phyloP scores from a whole-genome alignment of 2,329 filamentous ascomycete species.

The Colletotrichum sp. region DNA sequence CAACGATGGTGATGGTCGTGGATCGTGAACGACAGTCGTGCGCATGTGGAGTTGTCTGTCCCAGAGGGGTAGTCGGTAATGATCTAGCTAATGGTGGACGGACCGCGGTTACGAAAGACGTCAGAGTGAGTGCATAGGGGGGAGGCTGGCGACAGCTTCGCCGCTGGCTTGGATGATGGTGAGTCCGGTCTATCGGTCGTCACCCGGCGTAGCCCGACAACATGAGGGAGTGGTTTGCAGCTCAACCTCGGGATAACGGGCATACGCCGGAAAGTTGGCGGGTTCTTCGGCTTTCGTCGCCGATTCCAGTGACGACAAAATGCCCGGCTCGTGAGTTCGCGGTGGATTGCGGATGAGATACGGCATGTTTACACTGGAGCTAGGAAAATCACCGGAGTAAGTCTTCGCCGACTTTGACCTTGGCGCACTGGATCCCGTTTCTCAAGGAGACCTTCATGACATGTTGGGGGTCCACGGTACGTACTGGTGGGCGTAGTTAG shows the following conservation, averaged over 20 bases:
- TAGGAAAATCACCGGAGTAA: neutral
- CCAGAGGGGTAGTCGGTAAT: neutral
- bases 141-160: neutral
- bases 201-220: constrained; percentile 7
- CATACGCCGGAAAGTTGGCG: neutral
- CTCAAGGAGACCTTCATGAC: neutral
- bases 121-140: neutral
- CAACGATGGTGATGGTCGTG: neutral
- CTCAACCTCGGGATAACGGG: constrained; percentile 12
- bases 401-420: constrained; percentile 4
- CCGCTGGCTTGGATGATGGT: neutral
- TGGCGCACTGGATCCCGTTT: neutral
- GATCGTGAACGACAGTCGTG: neutral
- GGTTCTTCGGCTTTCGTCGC: neutral
- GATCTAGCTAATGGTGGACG: neutral
- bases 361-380: neutral
- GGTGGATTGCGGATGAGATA: neutral
- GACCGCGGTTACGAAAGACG: neutral
- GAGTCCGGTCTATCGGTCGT: neutral
- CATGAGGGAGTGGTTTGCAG: neutral
- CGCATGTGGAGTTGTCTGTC: neutral
- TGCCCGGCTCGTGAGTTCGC: neutral
- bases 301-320: neutral
- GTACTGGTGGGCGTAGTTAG: neutral
- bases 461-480: constrained; percentile 6